Conservation (phyloP, 1,139 yeast species). For the Saccharomyces hybrid region DNA sequence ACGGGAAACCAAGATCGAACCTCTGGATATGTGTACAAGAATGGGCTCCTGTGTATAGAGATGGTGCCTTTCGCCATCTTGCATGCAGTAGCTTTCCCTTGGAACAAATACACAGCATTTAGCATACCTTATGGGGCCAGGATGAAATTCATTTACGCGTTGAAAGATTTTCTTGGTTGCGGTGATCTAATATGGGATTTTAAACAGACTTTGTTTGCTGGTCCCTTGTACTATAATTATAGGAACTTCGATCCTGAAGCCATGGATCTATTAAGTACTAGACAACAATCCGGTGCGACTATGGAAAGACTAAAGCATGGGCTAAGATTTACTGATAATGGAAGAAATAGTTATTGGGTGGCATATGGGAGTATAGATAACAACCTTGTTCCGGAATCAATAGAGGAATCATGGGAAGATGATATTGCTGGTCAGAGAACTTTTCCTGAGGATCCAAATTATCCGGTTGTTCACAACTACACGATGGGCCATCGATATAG, state of each 20-base stretch:
- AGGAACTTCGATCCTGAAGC: constrained; percentile 77
- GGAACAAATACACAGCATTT: constrained; percentile 57
- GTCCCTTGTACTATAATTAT: constrained; percentile 65
- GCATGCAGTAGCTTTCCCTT: constrained; percentile 81
- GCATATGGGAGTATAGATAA: constrained; percentile 19
- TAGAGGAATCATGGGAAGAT: constrained; percentile 44
- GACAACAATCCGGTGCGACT: constrained; percentile 42
- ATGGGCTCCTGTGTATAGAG: constrained; percentile 74
- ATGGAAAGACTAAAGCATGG: constrained; percentile 77
- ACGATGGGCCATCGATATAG: constrained; percentile 34
- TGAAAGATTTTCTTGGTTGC: constrained; percentile 68
- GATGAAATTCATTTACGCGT: constrained; percentile 49
- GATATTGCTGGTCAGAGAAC: constrained; percentile 21
- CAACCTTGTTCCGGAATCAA: constrained; percentile 26
- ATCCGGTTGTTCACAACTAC: constrained; percentile 48
- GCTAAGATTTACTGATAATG: constrained; percentile 68
- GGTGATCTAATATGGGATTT: constrained; percentile 75
- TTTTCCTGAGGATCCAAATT: constrained; percentile 36
- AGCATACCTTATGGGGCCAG: constrained; percentile 62
- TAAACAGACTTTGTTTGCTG: constrained; percentile 55
- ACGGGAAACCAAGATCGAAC: constrained; percentile 8
- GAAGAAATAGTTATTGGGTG: constrained; percentile 79
- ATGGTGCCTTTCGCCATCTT: constrained; percentile 79
- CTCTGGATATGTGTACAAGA: constrained; percentile 55
- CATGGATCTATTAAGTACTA: constrained; percentile 20